Base-by-base conservation (phyloP, 805 yeast genomes). In the Pichia exigua region DNA sequence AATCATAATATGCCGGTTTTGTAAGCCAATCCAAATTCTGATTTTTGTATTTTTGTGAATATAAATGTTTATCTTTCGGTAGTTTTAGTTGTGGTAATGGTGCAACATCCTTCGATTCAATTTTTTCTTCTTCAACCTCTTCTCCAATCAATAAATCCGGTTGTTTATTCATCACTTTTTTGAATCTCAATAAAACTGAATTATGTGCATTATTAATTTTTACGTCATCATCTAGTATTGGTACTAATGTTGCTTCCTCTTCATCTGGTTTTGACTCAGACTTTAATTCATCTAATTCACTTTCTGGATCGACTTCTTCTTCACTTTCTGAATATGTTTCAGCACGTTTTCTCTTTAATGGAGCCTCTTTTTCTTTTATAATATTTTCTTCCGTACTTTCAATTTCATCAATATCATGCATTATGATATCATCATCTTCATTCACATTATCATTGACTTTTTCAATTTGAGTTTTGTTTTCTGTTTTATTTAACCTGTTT, bases 31-130 rank as follows among this genome's bases (percentile, higher is more conserved):
- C 73, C 46, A 81, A 61, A 53, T 72, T 74, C 42, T 67, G 61
- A 41, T 70, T 66, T n/a, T 62, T 59, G 39, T 62, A 49, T 18
- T 63, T 61, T 18, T 61, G 57, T 3, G 74, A 63, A 9, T 67
- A 54, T 21, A 81, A 64, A 48, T 63, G 65, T 44, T 65, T 64
- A 58, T 82, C 85, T 51, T 71, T 69, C 4, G 87, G 88, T 27
- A 83, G 68, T 35, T 71, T 81, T 0, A 96, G 96, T 65, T 89
- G 96, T 1, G 98, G 97, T 42, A 92, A 69, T 20, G 96, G 95
- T 7, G 77, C 82, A 42, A 92, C 65, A 44, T 69, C 74, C 60
- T 69, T 75, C 21, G 56, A 53, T 27, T 66, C 72, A 1, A 54
- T 60, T 5, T 56, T 59, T 17, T 55, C 59, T 39, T 50, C 55